A percentile compares a stretch with the other conserved stretches of the same genome.
phyloP scores from a whole-genome alignment of 257 asterid species.

The Fraxinus quadrangulata region DNA sequence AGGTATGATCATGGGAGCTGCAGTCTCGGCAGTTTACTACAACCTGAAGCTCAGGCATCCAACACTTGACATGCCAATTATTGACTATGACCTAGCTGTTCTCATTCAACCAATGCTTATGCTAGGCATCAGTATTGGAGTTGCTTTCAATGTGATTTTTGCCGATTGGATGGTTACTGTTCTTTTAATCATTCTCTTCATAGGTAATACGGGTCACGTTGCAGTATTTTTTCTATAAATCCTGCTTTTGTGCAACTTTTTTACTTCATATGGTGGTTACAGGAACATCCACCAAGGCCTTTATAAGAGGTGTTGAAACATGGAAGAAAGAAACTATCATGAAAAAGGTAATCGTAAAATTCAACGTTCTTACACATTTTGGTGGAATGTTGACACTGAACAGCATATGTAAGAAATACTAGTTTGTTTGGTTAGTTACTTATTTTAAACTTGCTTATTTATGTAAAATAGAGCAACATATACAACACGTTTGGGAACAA shows the following conservation, averaged over 20 bases:
- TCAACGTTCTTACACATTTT: constrained; percentile 2
- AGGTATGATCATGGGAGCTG: constrained; percentile 99
- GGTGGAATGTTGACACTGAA: background rate
- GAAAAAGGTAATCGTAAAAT: constrained; percentile 55
- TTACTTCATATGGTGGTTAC: constrained; percentile 33
- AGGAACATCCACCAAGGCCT: constrained; percentile 91
- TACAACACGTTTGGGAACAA: background rate
- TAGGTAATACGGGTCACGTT: constrained; percentile 48
- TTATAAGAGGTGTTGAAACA: constrained; percentile 82
- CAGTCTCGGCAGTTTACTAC: constrained; percentile 86
- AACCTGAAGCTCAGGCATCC: constrained; percentile 93
- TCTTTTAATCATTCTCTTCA: constrained; percentile 81
- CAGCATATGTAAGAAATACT: background rate
- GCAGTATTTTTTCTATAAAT: constrained; percentile 1
- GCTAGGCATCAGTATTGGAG: constrained; percentile 96
- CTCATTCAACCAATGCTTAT: constrained; percentile 98
- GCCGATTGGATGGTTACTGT: constrained; percentile 99
- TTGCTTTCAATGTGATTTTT: constrained; percentile 83
- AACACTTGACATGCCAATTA: constrained; percentile 84
- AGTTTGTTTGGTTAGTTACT: background rate
- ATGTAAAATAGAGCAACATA: background rate
- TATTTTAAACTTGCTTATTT: background rate
- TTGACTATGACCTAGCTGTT: constrained; percentile 91
- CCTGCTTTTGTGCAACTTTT: constrained; percentile 11
- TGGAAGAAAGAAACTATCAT: constrained; percentile 89